Percentiles rank a stretch among this genome's conserved stretches.
Evolutionary conservation across 2,329 filamentous ascomycete species (phyloP).

Genomic region (Diaporthe sp.): DNA sequence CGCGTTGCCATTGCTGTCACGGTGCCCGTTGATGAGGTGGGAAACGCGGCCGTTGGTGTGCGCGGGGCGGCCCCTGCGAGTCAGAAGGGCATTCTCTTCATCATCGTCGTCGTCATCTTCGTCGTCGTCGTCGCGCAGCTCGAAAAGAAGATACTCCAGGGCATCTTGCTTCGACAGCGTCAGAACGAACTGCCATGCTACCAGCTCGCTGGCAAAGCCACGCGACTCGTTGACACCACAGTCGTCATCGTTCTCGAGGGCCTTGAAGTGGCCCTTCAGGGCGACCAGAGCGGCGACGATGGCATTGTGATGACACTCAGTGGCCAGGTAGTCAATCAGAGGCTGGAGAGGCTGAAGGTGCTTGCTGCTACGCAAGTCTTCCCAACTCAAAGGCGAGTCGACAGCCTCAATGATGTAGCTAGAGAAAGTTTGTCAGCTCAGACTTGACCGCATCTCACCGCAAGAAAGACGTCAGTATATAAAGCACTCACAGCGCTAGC

Average conservation of each 20-base stretch:
- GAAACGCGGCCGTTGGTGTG: constrained; percentile 2
- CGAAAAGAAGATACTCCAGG: constrained; percentile 37
- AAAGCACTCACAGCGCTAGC: constrained; percentile 30
- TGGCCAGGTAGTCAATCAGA: constrained; percentile 35
- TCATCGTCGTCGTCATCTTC: not conserved
- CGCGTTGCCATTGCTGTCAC: constrained; percentile 5
- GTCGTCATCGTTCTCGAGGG: constrained; percentile 35
- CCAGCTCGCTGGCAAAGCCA: constrained; percentile 35
- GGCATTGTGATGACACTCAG: constrained; percentile 35
- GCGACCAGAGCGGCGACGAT: constrained; percentile 33
- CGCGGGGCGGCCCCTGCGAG: constrained; percentile 9
- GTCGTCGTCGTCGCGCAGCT: constrained; percentile 28
- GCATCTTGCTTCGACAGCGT: constrained; percentile 35
- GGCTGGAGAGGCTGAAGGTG: constrained; percentile 34
- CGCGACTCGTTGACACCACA: constrained; percentile 35
- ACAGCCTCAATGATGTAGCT: constrained; percentile 38
- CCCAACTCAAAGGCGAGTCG: constrained; percentile 34
- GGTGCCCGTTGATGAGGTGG: not conserved
- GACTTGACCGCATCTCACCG: not conserved
- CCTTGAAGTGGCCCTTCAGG: constrained; percentile 36
- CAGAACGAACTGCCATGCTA: constrained; percentile 38
- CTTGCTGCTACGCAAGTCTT: constrained; percentile 37
- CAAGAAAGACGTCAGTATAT: not conserved
- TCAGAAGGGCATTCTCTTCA: constrained; percentile 33
- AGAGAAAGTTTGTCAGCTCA: not conserved